Conservation (phyloP, 2,329 filamentous ascomycete genomes). For the Penicillium expansum region DNA sequence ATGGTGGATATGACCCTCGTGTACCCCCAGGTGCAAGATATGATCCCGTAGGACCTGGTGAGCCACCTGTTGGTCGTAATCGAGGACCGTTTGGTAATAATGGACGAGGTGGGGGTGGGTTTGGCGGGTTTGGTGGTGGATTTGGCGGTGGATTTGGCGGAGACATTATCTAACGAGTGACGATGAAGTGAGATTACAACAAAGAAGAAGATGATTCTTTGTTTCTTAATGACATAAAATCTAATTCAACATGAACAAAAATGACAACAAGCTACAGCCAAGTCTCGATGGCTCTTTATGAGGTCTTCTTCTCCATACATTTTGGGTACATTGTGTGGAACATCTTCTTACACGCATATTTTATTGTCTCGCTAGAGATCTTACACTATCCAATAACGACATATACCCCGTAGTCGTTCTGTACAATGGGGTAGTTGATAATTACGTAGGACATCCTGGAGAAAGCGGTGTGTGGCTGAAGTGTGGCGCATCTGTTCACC, state of each 20-base stretch:
- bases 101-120: constrained; percentile 46
- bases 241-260: background rate
- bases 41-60: constrained; percentile 77
- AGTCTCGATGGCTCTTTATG: background rate
- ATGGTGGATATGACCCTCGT: constrained; percentile 62
- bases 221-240: background rate
- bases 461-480: constrained; percentile 24
- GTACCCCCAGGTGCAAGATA: constrained; percentile 86
- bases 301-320: background rate
- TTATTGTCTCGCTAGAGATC: background rate
- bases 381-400: background rate
- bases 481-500: constrained; percentile 23
- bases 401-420: background rate
- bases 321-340: background rate
- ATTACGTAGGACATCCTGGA: constrained; percentile 2
- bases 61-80: constrained; percentile 49
- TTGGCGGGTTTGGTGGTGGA: constrained; percentile 57
- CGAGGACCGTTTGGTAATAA: constrained; percentile 44
- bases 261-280: background rate
- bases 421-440: background rate
- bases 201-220: background rate
- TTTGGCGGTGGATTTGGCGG: constrained; percentile 53
- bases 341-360: background rate
- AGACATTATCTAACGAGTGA: constrained; percentile 39
- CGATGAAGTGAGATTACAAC: background rate